Conservation (phyloP, 2,329 filamentous ascomycete genomes). For the Colletotrichum aenigma region DNA sequence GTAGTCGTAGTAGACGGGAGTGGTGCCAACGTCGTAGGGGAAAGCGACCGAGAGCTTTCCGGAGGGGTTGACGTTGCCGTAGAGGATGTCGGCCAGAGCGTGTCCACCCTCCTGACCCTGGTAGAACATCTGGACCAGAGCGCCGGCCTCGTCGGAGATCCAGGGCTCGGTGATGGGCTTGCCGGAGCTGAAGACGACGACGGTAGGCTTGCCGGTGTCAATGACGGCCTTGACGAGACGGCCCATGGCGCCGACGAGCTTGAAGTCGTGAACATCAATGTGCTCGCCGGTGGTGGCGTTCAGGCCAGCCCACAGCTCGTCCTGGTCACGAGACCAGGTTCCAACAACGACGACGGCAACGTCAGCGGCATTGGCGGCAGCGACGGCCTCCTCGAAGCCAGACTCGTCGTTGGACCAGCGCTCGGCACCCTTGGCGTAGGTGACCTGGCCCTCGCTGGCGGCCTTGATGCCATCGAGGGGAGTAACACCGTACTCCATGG, state of each 20-base stretch:
- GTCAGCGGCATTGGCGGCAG: conserved; percentile 68
- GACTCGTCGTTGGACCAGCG: conserved; percentile 74
- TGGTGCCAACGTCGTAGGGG: conserved; percentile 68
- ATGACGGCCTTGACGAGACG: conserved; percentile 70
- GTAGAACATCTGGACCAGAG: conserved; percentile 77
- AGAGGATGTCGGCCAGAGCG: conserved; percentile 69
- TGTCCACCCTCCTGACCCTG: conserved; percentile 71
- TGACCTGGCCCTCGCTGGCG: conserved; percentile 63
- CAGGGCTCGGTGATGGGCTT: conserved; percentile 77
- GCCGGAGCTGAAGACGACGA: conserved; percentile 71
- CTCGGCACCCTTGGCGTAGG: conserved; percentile 73
- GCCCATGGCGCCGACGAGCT: conserved; percentile 73
- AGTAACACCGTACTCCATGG: conserved; percentile 69
- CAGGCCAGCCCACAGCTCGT: conserved; percentile 70
- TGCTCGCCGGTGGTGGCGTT: conserved; percentile 80
- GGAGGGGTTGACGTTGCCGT: conserved; percentile 68
- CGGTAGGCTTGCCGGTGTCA: conserved; percentile 68
- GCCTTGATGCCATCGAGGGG: conserved; percentile 72
- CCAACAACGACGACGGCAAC: conserved; percentile 76
- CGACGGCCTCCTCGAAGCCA: conserved; percentile 69
- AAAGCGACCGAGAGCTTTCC: conserved; percentile 72
- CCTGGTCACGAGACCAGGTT: conserved; percentile 77
- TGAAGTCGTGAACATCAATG: conserved; percentile 67
- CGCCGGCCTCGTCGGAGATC: conserved; percentile 69
- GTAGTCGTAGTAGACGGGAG: conserved; percentile 76